Conservation (phyloP, 805 yeast genomes). For the Zygosaccharomyces kombuchaensis region DNA sequence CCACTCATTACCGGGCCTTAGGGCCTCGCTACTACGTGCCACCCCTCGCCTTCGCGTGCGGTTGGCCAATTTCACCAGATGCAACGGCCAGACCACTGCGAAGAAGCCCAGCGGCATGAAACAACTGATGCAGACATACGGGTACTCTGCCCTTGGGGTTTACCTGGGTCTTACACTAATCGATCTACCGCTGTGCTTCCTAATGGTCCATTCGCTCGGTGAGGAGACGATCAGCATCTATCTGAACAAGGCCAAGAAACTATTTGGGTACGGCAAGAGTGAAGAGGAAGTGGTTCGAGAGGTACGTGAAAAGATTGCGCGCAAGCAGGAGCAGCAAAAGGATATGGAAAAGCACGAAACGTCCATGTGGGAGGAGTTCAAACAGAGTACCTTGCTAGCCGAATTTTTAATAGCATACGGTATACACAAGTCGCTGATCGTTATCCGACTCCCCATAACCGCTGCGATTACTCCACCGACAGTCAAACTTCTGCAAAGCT, state of each 20-base stretch:
- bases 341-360: constrained; percentile 13
- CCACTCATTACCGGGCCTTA: constrained; percentile 1
- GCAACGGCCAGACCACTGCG: constrained; percentile 8
- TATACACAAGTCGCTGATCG: constrained; percentile 78
- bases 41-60: constrained; percentile 2
- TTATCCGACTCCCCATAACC: constrained; percentile 81
- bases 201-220: constrained; percentile 81
- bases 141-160: constrained; percentile 85
- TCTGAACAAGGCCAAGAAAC: constrained; percentile 55
- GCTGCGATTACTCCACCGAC: constrained; percentile 88
- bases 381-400: constrained; percentile 53
- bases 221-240: constrained; percentile 70
- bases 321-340: constrained; percentile 24
- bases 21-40: constrained; percentile 3
- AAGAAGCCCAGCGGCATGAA: constrained; percentile 40
- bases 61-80: constrained; percentile 1
- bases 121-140: constrained; percentile 76
- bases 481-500: constrained; percentile 56
- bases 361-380: constrained; percentile 28
- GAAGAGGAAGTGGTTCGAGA: constrained; percentile 41
- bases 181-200: constrained; percentile 80
- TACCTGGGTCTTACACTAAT: constrained; percentile 67
- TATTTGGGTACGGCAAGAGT: constrained; percentile 56
- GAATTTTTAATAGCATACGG: constrained; percentile 92
- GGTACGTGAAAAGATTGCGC: constrained; percentile 32